These are phyloP conservation scores for Penicillium aurantiogriseum DNA, from an alignment of 2,329 filamentous ascomycete genomes.

Conservation along the genomic window DNA sequence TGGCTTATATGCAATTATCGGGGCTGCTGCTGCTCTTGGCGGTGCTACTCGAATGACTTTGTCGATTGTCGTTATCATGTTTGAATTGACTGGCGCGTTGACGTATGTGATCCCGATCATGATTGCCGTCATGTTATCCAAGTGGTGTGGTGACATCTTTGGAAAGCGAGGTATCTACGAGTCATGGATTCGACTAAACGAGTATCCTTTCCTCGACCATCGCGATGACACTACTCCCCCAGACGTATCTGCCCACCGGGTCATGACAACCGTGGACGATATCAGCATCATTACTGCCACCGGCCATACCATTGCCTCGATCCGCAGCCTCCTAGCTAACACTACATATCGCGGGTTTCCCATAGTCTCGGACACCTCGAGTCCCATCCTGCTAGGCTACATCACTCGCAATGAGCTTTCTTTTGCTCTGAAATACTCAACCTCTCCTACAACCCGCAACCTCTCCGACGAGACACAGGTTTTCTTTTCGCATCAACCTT, in stretches of 20 bases:
- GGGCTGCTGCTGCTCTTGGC: conserved; percentile 88
- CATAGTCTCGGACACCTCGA: conserved; percentile 73
- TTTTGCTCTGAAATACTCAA: conserved; percentile 70
- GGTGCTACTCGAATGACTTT: conserved; percentile 96
- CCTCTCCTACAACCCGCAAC: conserved; percentile 44
- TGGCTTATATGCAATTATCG: conserved; percentile 94
- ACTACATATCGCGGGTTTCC: conserved; percentile 89
- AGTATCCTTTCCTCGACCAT: conserved; percentile 93
- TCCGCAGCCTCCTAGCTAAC: conserved; percentile 67
- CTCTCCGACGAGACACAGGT: conserved; percentile 71
- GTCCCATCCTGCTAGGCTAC: conserved; percentile 82
- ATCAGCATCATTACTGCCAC: conserved; percentile 82
- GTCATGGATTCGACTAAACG: conserved; percentile 93
- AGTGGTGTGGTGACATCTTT: conserved; percentile 97
- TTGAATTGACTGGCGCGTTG: conserved; percentile 92
- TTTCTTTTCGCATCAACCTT: conserved; percentile 79
- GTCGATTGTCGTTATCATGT: conserved; percentile 99
- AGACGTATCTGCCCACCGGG: conserved; percentile 78
- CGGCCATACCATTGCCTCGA: conserved; percentile 78
- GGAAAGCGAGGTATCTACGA: conserved; percentile 94
- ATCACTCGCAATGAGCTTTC: conserved; percentile 87
- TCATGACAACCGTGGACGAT: conserved; percentile 93
- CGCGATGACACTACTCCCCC: conserved; percentile 75
- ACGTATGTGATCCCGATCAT: conserved; percentile 98
- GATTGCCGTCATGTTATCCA: conserved; percentile 96